Evolutionary conservation across 805 yeast genomes (phyloP).

Genomic region (Candida sithepensis): DNA sequence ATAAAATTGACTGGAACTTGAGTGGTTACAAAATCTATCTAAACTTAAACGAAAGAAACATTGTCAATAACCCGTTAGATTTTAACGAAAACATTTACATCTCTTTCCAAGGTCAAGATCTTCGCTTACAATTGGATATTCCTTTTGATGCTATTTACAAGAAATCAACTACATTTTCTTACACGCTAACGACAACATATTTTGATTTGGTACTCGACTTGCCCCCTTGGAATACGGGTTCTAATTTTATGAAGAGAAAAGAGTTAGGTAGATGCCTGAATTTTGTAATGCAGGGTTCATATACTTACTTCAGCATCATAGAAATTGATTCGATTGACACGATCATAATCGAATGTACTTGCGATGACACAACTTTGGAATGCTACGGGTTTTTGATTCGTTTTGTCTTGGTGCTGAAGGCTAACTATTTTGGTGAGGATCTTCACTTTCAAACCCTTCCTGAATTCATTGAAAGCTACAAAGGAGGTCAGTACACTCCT

Average conservation of each 20-base stretch:
- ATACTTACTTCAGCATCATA: conserved; percentile 54
- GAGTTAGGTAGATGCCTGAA: conserved; percentile 66
- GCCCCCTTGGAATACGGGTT: conserved; percentile 90
- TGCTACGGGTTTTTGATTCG: conserved; percentile 78
- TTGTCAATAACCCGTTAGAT: conserved; percentile 85
- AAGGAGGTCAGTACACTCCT: conserved; percentile 1
- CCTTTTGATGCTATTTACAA: conserved; percentile 58
- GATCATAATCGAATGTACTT: conserved; percentile 58
- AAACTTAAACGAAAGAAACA: conserved; percentile 83
- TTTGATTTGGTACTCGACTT: conserved; percentile 65
- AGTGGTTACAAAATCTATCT: conserved; percentile 56
- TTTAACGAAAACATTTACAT: conserved; percentile 74
- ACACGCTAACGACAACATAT: conserved; percentile 48
- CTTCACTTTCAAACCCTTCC: conserved; percentile 82
- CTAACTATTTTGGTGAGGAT: conserved; percentile 87
- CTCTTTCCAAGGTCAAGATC: conserved; percentile 62
- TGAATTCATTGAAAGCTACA: conserved; percentile 52
- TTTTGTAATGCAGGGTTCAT: conserved; percentile 61
- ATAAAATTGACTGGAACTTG: conserved; percentile 58
- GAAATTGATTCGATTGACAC: conserved; percentile 70
- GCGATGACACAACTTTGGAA: conserved; percentile 63
- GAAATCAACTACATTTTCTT: conserved; percentile 50
- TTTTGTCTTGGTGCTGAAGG: conserved; percentile 71
- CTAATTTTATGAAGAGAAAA: conserved; percentile 60
- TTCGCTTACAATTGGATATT: conserved; percentile 44